phyloP scores from a whole-genome alignment of 1,284 basidiomycete genomes.

The Pholiota adiposa region DNA sequence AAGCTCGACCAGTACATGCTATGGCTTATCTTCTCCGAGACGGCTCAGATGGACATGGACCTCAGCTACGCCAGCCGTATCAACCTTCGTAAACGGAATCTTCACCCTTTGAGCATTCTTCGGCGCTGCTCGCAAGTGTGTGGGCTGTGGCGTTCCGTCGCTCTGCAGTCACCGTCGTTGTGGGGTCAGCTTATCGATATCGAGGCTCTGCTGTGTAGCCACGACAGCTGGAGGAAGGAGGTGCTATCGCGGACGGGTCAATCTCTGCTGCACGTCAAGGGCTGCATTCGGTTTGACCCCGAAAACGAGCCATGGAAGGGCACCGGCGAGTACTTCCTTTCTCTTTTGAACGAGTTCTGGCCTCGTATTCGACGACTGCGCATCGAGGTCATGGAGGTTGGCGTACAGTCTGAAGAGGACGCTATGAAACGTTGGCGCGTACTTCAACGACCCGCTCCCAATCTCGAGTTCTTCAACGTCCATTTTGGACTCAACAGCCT shows the following conservation, averaged over 20 bases:
- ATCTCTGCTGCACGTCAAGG: constrained; percentile 2
- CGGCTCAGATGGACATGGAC: constrained; percentile 7
- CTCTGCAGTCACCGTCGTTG: not conserved
- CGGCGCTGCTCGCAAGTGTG: constrained; percentile 4
- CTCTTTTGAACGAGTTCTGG: constrained; percentile 1
- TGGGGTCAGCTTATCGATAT: constrained; percentile 9
- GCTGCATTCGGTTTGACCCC: constrained; percentile 2
- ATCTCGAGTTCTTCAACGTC: constrained; percentile 5
- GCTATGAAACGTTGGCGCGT: constrained; percentile 7
- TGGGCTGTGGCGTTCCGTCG: not conserved
- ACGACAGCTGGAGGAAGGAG: constrained; percentile 3
- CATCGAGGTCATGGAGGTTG: constrained; percentile 6
- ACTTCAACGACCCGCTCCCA: constrained; percentile 5
- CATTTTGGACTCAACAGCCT: constrained; percentile 8
- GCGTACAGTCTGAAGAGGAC: constrained; percentile 1
- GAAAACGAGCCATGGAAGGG: not conserved
- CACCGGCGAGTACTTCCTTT: constrained; percentile 3
- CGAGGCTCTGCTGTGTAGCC: constrained; percentile 2
- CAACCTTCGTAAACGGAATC: not conserved
- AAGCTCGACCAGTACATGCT: constrained; percentile 7
- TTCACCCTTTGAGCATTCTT: not conserved
- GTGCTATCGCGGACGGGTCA: constrained; percentile 1
- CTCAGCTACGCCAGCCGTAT: constrained; percentile 1
- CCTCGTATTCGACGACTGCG: constrained; percentile 1
- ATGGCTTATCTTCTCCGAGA: constrained; percentile 1